These are phyloP conservation scores for Cyathus striatus DNA, from an alignment of 768 basidiomycete genomes.

Conservation along the genomic window DNA sequence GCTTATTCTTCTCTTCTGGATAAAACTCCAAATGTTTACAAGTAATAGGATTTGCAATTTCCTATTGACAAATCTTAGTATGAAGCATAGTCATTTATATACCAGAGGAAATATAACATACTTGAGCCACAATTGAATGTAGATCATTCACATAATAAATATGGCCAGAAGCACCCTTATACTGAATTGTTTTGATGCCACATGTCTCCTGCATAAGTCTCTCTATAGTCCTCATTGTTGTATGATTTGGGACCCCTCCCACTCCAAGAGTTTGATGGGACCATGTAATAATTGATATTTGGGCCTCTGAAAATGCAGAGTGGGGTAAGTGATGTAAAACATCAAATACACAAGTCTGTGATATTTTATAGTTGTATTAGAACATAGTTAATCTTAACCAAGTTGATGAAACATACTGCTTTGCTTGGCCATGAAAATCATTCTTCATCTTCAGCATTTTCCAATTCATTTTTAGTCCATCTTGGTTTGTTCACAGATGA, in stretches of 20 bases:
- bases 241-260: neutral
- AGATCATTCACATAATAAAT: neutral
- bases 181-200: neutral
- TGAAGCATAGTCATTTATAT: too few relatives aligned
- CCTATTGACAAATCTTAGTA: neutral
- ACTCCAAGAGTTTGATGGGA: neutral
- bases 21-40: neutral
- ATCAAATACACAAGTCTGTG: neutral
- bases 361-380: neutral
- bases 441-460: neutral
- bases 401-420: too few relatives aligned
- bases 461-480: too few relatives aligned
- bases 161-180: neutral
- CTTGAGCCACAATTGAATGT: neutral
- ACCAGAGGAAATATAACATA: neutral
- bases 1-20: neutral
- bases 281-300: neutral
- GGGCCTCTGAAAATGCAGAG: neutral
- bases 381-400: neutral
- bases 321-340: neutral
- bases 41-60: neutral
- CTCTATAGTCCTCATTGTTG: neutral
- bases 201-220: neutral
- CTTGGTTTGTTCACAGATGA: too few relatives aligned
- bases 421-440: neutral